A percentile compares a stretch with the other conserved stretches of the same genome.
Evolutionary conservation across 2,329 filamentous ascomycete species (phyloP).

Genomic region (Calcarisporium arbuscula): DNA sequence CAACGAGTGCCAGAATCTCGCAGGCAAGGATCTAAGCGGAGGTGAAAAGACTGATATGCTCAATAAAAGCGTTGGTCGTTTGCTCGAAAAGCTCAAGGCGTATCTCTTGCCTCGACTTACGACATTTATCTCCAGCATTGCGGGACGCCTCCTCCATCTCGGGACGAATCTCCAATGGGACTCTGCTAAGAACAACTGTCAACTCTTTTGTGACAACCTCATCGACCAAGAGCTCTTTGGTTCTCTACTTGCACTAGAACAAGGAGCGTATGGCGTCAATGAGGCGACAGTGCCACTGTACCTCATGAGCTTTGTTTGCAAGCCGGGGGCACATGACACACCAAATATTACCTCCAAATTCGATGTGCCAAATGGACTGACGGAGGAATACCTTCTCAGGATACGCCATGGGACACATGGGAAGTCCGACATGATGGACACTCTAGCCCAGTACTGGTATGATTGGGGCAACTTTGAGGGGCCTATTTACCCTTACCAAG

Average conservation of each 20-base stretch:
- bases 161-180: conserved; percentile 23
- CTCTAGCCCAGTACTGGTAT: conserved; percentile 37
- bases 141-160: conserved; percentile 19
- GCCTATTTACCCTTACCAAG: conserved; percentile 32
- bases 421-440: conserved; percentile 36
- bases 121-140: conserved; percentile 25
- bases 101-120: conserved; percentile 18
- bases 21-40: conserved; percentile 14
- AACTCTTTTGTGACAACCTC: conserved; percentile 29
- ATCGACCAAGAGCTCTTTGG: conserved; percentile 24
- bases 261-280: not conserved
- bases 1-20: conserved; percentile 13
- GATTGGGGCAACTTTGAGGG: conserved; percentile 36
- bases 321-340: conserved; percentile 18
- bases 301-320: conserved; percentile 33
- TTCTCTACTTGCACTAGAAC: conserved; percentile 16
- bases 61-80: conserved; percentile 6
- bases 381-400: conserved; percentile 35
- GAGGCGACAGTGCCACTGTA: conserved; percentile 20
- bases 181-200: conserved; percentile 27
- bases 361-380: conserved; percentile 31
- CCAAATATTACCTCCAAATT: conserved; percentile 23
- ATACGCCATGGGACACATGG: conserved; percentile 32
- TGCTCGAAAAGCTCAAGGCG: conserved; percentile 15
- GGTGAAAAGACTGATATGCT: conserved; percentile 11